These are phyloP conservation scores for Puccinia coronata DNA, from an alignment of 1,284 basidiomycete species.

Conservation along the genomic window DNA sequence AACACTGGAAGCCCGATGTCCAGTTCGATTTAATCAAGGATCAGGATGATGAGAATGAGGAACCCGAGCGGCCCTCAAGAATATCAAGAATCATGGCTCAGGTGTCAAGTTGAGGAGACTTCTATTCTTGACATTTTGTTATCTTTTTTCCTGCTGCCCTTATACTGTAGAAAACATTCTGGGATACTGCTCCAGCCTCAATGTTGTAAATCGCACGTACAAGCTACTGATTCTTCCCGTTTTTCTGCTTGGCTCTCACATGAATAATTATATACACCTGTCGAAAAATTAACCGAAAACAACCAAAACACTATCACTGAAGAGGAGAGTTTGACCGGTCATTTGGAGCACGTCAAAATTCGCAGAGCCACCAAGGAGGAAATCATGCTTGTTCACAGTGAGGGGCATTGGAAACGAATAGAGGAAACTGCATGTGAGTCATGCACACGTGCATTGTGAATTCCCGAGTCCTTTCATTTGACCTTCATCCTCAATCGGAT, in stretches of 20 bases:
- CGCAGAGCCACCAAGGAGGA: slow-evolving; percentile 75
- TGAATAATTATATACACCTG: not conserved
- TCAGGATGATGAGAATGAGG: slow-evolving; percentile 34
- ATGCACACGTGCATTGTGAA: not conserved
- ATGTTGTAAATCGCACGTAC: not conserved
- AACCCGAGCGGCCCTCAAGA: slow-evolving; percentile 38
- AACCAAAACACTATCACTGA: not conserved
- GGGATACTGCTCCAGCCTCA: not conserved
- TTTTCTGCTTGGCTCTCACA: not conserved
- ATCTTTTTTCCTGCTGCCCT: not conserved
- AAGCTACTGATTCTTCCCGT: not conserved
- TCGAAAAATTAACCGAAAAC: not conserved
- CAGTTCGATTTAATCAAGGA: slow-evolving; percentile 17
- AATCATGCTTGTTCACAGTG: slow-evolving; percentile 81
- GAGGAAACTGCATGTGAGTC: slow-evolving; percentile 57
- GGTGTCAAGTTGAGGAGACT: slow-evolving; percentile 20
- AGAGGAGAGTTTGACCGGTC: slow-evolving; percentile 65
- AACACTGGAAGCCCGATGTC: slow-evolving; percentile 42
- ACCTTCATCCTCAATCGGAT: slow-evolving; percentile 53
- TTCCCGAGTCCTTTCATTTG: too few species aligned
- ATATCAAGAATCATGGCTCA: slow-evolving; percentile 32
- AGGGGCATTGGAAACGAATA: slow-evolving; percentile 88
- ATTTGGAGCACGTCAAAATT: slow-evolving; percentile 78
- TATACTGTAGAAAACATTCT: not conserved
- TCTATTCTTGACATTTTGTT: not conserved